These are phyloP conservation scores for Eutrema heterophyllum DNA, from an alignment of 345 rosid species.

Conservation along the genomic window DNA sequence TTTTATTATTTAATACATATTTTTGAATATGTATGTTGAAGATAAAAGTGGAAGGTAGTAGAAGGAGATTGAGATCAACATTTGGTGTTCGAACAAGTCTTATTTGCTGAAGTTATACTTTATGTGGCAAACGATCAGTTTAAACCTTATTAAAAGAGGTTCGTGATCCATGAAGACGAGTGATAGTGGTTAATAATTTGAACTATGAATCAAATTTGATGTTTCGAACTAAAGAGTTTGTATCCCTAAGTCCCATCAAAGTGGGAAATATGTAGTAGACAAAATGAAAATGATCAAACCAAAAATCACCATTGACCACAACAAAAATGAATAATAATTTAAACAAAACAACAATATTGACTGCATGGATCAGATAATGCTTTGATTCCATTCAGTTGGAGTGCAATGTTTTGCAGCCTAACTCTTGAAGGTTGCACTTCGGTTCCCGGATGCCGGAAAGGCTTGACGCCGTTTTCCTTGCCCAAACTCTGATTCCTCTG, in stretches of 20 bases:
- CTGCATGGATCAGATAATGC: background rate
- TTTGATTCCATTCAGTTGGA: background rate
- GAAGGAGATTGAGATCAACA: too few relatives aligned
- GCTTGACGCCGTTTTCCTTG: constrained; percentile 39
- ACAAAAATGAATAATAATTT: background rate
- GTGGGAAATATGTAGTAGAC: background rate
- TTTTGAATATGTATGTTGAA: too few relatives aligned
- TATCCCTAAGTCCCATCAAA: background rate
- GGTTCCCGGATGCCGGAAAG: constrained; percentile 35
- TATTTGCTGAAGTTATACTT: too few relatives aligned
- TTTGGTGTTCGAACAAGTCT: too few relatives aligned
- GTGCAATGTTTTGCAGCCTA: constrained; percentile 3
- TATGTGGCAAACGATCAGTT: too few relatives aligned
- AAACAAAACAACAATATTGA: background rate
- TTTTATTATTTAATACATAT: too few relatives aligned
- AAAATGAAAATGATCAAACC: background rate
- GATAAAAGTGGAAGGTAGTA: too few relatives aligned
- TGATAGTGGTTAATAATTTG: background rate
- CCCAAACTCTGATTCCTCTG: constrained; percentile 31
- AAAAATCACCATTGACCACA: background rate
- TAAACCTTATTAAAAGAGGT: background rate
- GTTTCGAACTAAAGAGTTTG: background rate
- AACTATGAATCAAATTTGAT: background rate
- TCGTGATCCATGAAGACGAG: background rate
- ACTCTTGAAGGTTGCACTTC: constrained; percentile 29